Base-by-base conservation (phyloP, 257 asterid genomes). In the Gardenia jasminoides region DNA sequence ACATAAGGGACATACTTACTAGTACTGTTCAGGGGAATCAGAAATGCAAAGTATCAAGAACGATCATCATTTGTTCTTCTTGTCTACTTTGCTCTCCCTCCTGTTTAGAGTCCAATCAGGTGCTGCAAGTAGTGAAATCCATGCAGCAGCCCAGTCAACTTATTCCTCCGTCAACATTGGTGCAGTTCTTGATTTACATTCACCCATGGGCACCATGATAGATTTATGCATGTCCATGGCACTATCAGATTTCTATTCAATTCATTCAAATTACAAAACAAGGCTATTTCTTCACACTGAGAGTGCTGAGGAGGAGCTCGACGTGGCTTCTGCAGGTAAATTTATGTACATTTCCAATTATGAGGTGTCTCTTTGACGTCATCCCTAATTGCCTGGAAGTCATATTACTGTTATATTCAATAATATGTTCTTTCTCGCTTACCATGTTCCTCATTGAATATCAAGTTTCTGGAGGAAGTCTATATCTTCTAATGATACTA, bases 221-320 rank as follows among this genome's bases (percentile, higher is more conserved):
- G 76, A 83, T 9, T 39, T 58, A 24, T 89, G 88, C 83, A 79
- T 89, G 70, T 70, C 87, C 12, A 85, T 86, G 83, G 90, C 95
- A 0, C 7, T 82, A 20, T 76, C 84, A 7, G 93, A 89, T 31
- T 90, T 85, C 70, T 84, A 87, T 74, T 33, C 72, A 1, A 76
- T 46, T 1, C 86, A 86, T 82, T 75, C 89, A 16, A 22, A 80
- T 50, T 74, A 82, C 6, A 68, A 26, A 6, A 88, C 89, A 0
- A 79, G 90, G 44, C 39, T 90, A 80, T 74, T 71, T 48, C 83
- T 87, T 0, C 85, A 78, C 61, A 62, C 52, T 59, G 82, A 80
- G 81, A 74, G 81, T 73, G 89, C 80, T 26, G 75, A 83, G n/a
- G 62, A 47, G 15, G 61, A 76, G 46, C 78, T 87, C 67, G 84